Evolutionary conservation across 176 grass and related monocot species (phyloP).

Genomic region (Rhynchospora tenuis): DNA sequence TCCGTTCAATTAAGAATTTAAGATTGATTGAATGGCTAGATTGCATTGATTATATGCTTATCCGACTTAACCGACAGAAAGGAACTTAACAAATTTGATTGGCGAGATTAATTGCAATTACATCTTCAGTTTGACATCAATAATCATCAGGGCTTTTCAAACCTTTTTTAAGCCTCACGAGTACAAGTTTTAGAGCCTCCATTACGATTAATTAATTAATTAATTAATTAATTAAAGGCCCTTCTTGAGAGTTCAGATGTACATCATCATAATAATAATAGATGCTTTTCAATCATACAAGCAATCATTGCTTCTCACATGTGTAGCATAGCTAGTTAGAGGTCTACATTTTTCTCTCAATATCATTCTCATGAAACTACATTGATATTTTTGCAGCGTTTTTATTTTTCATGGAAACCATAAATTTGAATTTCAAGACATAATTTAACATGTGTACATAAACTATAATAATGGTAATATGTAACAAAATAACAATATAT

Average conservation of each 20-base stretch:
- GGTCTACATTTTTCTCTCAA: too few species aligned
- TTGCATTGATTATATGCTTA: slow-evolving; percentile 11
- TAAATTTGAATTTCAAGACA: too few species aligned
- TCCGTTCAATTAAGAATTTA: neutral
- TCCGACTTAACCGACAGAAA: neutral
- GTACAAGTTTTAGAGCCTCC: neutral
- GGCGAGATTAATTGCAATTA: neutral
- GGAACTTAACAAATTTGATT: neutral
- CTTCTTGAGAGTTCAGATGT: neutral
- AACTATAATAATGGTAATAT: too few species aligned
- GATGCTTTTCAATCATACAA: neutral
- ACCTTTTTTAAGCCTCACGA: neutral
- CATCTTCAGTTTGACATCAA: neutral
- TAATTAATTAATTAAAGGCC: neutral
- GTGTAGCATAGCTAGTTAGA: too few species aligned
- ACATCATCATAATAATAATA: neutral
- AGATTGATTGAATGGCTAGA: neutral
- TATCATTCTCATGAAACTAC: too few species aligned
- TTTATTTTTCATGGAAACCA: too few species aligned
- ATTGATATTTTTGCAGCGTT: too few species aligned
- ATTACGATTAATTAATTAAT: neutral
- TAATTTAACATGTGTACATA: too few species aligned
- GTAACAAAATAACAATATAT: too few species aligned
- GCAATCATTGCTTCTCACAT: neutral
- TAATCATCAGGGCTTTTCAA: neutral